These are phyloP conservation scores for Brassica hybrid DNA, from an alignment of 441 rosid genomes.

Conservation along the genomic window DNA sequence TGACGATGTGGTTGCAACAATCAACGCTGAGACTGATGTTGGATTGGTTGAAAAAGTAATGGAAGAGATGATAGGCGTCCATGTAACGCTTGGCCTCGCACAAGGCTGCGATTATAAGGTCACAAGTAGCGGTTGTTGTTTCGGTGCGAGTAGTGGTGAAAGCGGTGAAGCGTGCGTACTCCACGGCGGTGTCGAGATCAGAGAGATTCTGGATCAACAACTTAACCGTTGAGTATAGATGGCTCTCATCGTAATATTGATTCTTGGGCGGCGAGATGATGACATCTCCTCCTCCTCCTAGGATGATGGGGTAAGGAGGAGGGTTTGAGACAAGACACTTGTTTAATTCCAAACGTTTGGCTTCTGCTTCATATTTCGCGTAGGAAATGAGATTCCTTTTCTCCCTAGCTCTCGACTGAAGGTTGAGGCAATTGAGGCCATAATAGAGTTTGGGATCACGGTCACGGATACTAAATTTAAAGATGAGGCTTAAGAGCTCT, in stretches of 20 bases:
- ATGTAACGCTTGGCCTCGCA: conserved; percentile 3
- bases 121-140: not conserved
- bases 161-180: not conserved
- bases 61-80: not conserved
- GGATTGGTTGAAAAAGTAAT: conserved; percentile 4
- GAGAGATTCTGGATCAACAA: not conserved
- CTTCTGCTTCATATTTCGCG: no score
- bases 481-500: not conserved
- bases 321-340: not conserved
- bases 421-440: no score
- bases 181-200: not conserved
- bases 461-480: no score
- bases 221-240: not conserved
- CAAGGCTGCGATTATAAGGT: conserved; percentile 3
- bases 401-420: no score
- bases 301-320: not conserved
- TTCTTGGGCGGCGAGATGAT: not conserved
- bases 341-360: no score
- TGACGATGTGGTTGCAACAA: conserved; percentile 8
- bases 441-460: no score
- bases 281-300: not conserved
- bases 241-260: not conserved
- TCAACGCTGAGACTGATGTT: not conserved
- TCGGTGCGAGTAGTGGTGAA: not conserved
- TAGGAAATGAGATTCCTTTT: no score